Percentiles rank a stretch among this genome's conserved stretches.
phyloP scores from a whole-genome alignment of 768 basidiomycete genomes.

The Trametes elegans region DNA sequence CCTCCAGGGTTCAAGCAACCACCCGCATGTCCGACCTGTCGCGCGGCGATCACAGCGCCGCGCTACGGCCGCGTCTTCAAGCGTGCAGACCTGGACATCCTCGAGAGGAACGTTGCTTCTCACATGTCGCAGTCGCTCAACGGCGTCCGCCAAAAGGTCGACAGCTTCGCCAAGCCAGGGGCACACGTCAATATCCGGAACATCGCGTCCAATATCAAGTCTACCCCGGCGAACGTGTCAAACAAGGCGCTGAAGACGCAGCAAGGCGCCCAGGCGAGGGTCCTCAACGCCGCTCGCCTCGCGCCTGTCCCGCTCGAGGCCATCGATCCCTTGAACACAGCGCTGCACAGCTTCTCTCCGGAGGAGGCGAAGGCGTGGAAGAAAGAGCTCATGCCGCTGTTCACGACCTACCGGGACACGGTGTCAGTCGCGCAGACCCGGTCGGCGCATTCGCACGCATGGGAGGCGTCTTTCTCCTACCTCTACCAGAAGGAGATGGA shows the following conservation, averaged over 20 bases:
- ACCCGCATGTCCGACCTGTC: slow-evolving; percentile 63
- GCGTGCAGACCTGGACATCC: slow-evolving; percentile 59
- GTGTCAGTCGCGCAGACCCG: slow-evolving; percentile 43
- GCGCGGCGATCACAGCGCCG: slow-evolving; percentile 50
- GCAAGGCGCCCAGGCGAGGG: slow-evolving; percentile 14
- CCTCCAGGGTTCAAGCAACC: slow-evolving; percentile 38
- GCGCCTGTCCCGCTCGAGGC: slow-evolving; percentile 28
- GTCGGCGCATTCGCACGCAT: slow-evolving; percentile 56
- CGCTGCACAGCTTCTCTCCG: slow-evolving; percentile 32
- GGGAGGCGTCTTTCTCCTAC: slow-evolving; percentile 56
- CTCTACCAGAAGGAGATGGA: slow-evolving; percentile 50
- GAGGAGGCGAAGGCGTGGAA: slow-evolving; percentile 40
- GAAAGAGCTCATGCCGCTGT: slow-evolving; percentile 34
- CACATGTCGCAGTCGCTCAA: slow-evolving; percentile 47
- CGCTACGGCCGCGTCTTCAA: slow-evolving; percentile 65
- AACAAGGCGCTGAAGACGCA: slow-evolving; percentile 6
- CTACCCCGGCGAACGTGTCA: not conserved
- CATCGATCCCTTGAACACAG: slow-evolving; percentile 27
- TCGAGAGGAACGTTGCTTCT: slow-evolving; percentile 60
- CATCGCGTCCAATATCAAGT: not conserved
- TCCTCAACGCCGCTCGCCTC: slow-evolving; percentile 19
- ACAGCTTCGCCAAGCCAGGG: slow-evolving; percentile 27
- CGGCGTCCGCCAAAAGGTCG: slow-evolving; percentile 29
- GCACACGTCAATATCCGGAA: slow-evolving; percentile 2
- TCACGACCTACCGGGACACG: slow-evolving; percentile 40